Percentiles rank a stretch among this genome's conserved stretches.
Evolutionary conservation across 192 early-diverging fungal genomes (phyloP).

Genomic region (Coemansia sp.): DNA sequence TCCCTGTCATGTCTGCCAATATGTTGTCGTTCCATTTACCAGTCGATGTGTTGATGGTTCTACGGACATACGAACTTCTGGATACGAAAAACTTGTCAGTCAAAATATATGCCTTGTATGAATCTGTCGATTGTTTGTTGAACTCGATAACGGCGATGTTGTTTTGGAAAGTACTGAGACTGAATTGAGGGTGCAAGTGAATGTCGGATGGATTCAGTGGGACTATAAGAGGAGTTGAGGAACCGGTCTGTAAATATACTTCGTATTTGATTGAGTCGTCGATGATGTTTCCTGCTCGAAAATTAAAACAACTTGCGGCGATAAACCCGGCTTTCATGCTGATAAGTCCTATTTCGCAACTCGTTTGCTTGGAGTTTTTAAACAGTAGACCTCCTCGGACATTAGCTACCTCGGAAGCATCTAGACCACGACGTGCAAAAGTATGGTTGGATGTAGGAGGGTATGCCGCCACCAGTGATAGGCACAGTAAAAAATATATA

Average conservation of each 20-base stretch:
- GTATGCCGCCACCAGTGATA: not conserved
- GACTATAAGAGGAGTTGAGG: not conserved
- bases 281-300: not conserved
- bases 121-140: conserved; percentile 12
- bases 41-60: not conserved
- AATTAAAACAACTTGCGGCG: conserved; percentile 15
- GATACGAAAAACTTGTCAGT: not conserved
- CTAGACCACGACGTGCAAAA: not conserved
- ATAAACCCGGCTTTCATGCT: not conserved
- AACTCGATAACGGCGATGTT: conserved; percentile 23
- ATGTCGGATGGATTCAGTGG: conserved; percentile 4
- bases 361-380: conserved; percentile 15
- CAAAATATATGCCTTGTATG: conserved; percentile 8
- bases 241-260: not conserved
- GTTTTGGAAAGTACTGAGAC: conserved; percentile 6
- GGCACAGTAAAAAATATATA: not conserved
- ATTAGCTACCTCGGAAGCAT: not conserved
- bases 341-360: conserved; percentile 13
- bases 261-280: not conserved
- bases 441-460: not conserved
- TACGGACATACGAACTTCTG: not conserved
- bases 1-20: not conserved
- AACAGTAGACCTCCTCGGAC: conserved; percentile 3
- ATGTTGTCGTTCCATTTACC: not conserved
- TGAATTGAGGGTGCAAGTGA: conserved; percentile 15